Percentiles rank a stretch among this genome's conserved stretches.
phyloP scores from a whole-genome alignment of 768 basidiomycete genomes.

The Tulasnella sp. region DNA sequence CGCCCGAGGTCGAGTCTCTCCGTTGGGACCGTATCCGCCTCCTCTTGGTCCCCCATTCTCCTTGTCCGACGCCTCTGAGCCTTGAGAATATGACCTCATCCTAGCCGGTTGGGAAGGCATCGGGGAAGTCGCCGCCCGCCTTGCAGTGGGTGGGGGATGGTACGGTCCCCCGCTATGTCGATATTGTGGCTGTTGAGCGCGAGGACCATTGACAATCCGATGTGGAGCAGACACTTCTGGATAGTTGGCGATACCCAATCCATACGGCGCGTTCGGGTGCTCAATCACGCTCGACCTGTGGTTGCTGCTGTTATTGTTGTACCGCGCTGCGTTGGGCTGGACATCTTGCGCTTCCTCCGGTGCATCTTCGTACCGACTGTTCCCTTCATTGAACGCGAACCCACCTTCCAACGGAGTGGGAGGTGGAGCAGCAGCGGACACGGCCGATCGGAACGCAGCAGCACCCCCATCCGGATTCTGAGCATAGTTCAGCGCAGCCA shows the following conservation, averaged over 20 bases:
- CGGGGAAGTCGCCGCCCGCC: background rate
- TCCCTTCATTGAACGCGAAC: constrained; percentile 14
- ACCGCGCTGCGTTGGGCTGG: background rate
- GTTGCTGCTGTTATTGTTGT: constrained; percentile 3
- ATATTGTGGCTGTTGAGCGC: background rate
- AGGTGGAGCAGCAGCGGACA: constrained; percentile 22
- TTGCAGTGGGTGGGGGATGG: background rate
- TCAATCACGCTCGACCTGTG: background rate
- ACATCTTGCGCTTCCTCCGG: constrained; percentile 8
- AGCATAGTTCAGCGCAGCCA: constrained; percentile 18
- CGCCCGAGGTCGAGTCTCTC: background rate
- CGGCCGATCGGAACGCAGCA: constrained; percentile 1
- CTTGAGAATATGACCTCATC: constrained; percentile 1
- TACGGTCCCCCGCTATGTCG: background rate
- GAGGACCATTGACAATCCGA: background rate
- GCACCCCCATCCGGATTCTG: constrained; percentile 22
- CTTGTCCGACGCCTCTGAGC: constrained; percentile 38
- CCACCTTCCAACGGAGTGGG: constrained; percentile 21
- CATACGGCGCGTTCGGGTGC: background rate
- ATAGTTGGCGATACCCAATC: constrained; percentile 17
- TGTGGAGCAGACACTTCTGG: background rate
- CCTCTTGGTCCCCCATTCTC: constrained; percentile 44
- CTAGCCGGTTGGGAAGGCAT: background rate
- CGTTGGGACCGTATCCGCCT: background rate
- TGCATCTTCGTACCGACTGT: constrained; percentile 11